These are phyloP conservation scores for Irpex sp. DNA, from an alignment of 1,284 basidiomycete genomes.

Conservation along the genomic window DNA sequence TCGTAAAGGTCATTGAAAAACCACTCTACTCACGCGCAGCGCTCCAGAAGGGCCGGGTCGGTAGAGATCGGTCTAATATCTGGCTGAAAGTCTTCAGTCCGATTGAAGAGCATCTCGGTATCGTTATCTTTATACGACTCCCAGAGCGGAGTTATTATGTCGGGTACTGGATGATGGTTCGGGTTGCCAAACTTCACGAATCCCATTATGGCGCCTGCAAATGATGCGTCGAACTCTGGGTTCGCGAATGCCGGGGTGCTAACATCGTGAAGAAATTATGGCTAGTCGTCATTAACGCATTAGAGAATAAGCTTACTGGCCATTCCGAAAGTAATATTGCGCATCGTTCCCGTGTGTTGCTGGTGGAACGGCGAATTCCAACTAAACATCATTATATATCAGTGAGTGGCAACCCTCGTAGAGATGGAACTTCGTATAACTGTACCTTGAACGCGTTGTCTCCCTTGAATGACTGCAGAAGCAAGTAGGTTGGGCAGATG, in stretches of 20 bases:
- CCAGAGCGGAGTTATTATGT: background rate
- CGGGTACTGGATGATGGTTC: background rate
- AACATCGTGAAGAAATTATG: background rate
- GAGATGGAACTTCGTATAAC: background rate
- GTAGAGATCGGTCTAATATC: background rate
- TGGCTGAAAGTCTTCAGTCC: background rate
- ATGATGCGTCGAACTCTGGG: background rate
- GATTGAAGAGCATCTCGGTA: background rate
- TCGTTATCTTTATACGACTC: background rate
- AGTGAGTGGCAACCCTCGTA: background rate
- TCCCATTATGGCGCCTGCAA: background rate
- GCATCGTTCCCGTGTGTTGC: background rate
- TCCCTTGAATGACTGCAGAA: background rate
- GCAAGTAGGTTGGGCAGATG: background rate
- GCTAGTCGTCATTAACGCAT: background rate
- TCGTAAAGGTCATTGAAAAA: background rate
- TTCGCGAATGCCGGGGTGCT: background rate
- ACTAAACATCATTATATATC: background rate
- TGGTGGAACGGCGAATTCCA: background rate
- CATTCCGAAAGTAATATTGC: background rate
- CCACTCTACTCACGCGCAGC: background rate
- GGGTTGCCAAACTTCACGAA: background rate
- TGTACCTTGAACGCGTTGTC: background rate
- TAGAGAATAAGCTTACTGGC: background rate
- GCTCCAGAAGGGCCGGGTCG: background rate